phyloP scores from a whole-genome alignment of 495 filamentous ascomycete species.

The Tuber calosporum region DNA sequence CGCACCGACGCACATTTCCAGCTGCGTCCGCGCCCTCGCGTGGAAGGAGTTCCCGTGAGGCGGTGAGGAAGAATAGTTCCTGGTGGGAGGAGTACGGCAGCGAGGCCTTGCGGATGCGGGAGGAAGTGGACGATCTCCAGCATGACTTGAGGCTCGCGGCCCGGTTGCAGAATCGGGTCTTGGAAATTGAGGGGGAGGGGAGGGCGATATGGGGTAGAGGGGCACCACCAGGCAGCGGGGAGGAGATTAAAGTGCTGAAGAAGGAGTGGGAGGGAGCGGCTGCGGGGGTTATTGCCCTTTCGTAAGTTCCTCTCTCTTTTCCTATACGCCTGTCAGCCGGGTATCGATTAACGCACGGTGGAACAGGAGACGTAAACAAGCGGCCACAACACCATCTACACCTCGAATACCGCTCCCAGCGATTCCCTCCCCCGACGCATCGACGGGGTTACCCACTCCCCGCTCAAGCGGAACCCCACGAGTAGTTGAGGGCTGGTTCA shows the following conservation, averaged over 20 bases:
- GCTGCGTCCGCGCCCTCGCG: constrained; percentile 9
- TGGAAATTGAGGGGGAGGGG: neutral
- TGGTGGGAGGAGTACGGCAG: constrained; percentile 12
- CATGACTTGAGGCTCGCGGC: constrained; percentile 10
- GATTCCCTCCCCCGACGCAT: neutral
- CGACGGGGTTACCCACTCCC: neutral
- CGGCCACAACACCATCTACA: neutral
- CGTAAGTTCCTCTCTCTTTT: constrained; percentile 2
- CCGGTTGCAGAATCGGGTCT: constrained; percentile 12
- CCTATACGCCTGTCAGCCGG: neutral
- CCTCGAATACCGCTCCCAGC: neutral
- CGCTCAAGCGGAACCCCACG: neutral
- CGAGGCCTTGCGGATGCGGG: neutral
- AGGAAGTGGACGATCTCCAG: constrained; percentile 14
- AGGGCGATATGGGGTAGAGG: neutral
- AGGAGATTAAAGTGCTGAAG: constrained; percentile 6
- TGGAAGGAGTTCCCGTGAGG: neutral
- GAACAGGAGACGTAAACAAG: neutral
- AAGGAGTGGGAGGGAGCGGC: constrained; percentile 8
- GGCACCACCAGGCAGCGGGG: constrained; percentile 7
- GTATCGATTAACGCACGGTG: neutral
- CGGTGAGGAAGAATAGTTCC: neutral
- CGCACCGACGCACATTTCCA: constrained; percentile 4
- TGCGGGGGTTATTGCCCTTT: constrained; percentile 3
- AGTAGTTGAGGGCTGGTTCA: neutral